Conservation (phyloP, 2,329 filamentous ascomycete species). For the Botryotinia convoluta region DNA sequence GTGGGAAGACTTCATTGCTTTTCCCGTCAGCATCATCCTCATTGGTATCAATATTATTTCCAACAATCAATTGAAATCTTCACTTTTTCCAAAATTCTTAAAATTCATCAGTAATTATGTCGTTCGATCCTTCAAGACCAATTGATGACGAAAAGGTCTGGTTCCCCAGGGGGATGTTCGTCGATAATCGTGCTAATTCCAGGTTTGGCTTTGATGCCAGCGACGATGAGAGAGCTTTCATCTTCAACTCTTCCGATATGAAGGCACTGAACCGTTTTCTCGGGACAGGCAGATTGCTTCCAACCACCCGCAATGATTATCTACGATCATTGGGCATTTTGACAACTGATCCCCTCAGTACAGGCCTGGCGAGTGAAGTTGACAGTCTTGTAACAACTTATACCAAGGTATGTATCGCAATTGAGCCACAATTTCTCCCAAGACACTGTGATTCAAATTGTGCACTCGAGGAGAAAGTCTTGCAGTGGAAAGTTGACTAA, state of each 20-base stretch:
- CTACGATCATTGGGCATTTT: slow-evolving; percentile 1
- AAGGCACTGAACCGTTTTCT: background rate
- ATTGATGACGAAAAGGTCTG: slow-evolving; percentile 2
- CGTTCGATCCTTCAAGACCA: slow-evolving; percentile 3
- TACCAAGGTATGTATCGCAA: background rate
- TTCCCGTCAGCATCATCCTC: background rate
- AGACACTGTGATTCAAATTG: background rate
- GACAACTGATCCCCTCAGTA: background rate
- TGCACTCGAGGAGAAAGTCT: background rate
- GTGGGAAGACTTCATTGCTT: rapidly evolving
- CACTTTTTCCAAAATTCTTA: background rate
- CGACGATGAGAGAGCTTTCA: slow-evolving; percentile 7
- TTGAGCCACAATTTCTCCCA: background rate
- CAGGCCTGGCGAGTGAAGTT: background rate
- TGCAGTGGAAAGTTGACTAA: background rate
- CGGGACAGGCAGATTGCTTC: background rate
- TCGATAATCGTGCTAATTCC: slow-evolving; percentile 1
- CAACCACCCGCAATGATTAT: background rate
- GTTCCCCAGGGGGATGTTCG: slow-evolving; percentile 11
- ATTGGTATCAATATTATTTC: background rate
- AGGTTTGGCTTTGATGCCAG: background rate
- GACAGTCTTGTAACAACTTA: background rate
- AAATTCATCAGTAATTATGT: background rate
- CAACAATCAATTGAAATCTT: background rate
- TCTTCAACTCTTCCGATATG: slow-evolving; percentile 1